Evolutionary conservation across 371 early-diverging fungal genomes (phyloP), one percentile per base, ranked within the genome.

Genomic region (Actinomucor elegans): DNA sequence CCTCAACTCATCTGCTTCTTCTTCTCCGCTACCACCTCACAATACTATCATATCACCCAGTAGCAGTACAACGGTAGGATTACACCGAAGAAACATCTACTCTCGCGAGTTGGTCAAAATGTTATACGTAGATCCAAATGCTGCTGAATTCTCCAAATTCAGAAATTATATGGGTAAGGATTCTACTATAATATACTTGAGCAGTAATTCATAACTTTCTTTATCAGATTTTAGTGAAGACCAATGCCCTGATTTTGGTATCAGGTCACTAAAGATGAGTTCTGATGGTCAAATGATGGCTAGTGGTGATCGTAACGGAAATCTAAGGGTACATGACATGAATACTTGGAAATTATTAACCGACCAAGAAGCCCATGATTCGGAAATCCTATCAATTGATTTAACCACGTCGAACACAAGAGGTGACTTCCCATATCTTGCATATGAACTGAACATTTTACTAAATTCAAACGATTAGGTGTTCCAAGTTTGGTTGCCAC

Each of bases 321-420:
- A 89, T 58, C 57, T 93, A 9, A 71, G 89, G 23, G 79, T 89
- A 1, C 86, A 88, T 46, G 70, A 80, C 20, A 64, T 85, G 49
- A 55, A 63, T 15, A 79, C 76, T 4, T 84, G 89, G 69, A 65
- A 85, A 6, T 70, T 89, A 53, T 48, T 86, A 4, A 77, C 80
- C 0, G 88, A 76, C 52, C 79, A 90, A 55, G 90, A 91, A 52
- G 94, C 91, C 0, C 94, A 94, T 60, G 90, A 92, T 35, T 89
- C 86, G 0, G 94, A 92, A 64, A 86, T 94, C 28, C 57, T 94
- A 21, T 63, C 88, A 0, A 82, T 94, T 35, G 94, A 91, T 55
- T 80, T 94, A 44, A 75, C 86, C 1, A 67, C 72, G 12, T 62
- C 79, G 0, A 41, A 10, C 45, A 18, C 47, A 8, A 28, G 20